A percentile compares a stretch with the other conserved stretches of the same genome.
phyloP scores from a whole-genome alignment of 306 rosid genomes.

The Cotoneaster glaucophyllus region DNA sequence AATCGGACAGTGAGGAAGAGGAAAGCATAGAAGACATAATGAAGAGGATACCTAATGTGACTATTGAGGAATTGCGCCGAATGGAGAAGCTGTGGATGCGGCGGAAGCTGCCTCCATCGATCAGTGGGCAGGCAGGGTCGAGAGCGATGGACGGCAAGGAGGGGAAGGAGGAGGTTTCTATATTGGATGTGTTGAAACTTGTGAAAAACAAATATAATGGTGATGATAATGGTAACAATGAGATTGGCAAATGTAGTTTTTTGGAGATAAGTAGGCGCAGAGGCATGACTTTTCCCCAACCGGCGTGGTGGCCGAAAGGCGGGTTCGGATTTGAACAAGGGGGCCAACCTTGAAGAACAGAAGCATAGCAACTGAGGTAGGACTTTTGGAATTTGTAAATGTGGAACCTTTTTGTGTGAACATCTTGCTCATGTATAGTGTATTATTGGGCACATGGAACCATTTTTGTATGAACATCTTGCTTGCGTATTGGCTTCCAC shows the following conservation, averaged over 20 bases:
- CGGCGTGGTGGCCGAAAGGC: slow-evolving; percentile 23
- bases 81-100: not conserved
- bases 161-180: not conserved
- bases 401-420: not conserved
- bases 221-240: not conserved
- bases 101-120: slow-evolving; percentile 20
- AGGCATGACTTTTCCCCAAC: slow-evolving; percentile 38
- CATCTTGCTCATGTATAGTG: not conserved
- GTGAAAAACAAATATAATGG: not conserved
- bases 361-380: not conserved
- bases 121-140: not conserved
- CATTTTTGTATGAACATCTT: not conserved
- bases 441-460: not conserved
- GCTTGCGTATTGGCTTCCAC: not conserved
- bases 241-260: not conserved
- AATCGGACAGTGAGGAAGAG: slow-evolving; percentile 2
- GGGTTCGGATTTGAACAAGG: not conserved
- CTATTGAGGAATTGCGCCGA: slow-evolving; percentile 5
- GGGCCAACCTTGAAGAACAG: not conserved
- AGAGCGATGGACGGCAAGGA: not conserved
- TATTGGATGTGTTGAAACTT: slow-evolving; percentile 25
- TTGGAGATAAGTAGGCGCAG: slow-evolving; percentile 10
- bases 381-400: not conserved
- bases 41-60: not conserved
- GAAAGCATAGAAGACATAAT: not conserved